A percentile compares a stretch with the other conserved stretches of the same genome.
phyloP scores from a whole-genome alignment of 2,329 filamentous ascomycete genomes.

The Pseudopithomyces chartarum region DNA sequence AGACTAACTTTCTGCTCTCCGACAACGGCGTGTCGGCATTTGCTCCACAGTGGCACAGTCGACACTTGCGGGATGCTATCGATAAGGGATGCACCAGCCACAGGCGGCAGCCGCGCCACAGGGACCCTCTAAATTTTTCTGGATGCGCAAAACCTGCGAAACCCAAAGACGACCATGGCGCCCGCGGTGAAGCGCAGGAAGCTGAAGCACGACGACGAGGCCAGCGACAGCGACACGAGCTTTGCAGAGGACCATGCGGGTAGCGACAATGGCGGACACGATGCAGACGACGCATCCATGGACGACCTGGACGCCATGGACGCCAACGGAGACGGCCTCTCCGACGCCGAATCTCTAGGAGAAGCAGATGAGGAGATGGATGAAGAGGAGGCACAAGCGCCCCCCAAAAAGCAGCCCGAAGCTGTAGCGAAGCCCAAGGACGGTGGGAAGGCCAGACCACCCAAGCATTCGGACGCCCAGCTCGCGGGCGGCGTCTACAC shows the following conservation, averaged over 20 bases:
- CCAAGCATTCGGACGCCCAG: constrained; percentile 28
- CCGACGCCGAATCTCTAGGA: constrained; percentile 20
- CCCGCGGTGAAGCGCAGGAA: constrained; percentile 54
- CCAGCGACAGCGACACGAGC: constrained; percentile 31
- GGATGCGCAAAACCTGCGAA: background rate
- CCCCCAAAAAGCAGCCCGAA: constrained; percentile 13
- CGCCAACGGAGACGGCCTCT: constrained; percentile 13
- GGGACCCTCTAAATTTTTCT: background rate
- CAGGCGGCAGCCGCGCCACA: constrained; percentile 2
- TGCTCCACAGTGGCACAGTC: too few species aligned
- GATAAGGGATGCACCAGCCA: constrained; percentile 4
- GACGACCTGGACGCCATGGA: constrained; percentile 12
- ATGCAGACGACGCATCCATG: constrained; percentile 21
- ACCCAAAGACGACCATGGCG: constrained; percentile 28
- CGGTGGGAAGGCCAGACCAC: constrained; percentile 16
- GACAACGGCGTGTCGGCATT: constrained; percentile 6
- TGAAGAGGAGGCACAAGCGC: constrained; percentile 5
- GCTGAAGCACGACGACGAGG: constrained; percentile 46
- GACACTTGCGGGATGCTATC: background rate
- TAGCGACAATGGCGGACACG: constrained; percentile 17
- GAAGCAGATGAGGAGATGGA: constrained; percentile 1
- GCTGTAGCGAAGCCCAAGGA: background rate
- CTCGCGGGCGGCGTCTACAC: constrained; percentile 50
- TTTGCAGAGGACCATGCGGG: constrained; percentile 28
- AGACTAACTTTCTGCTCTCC: background rate